Evolutionary conservation across 495 filamentous ascomycete species (phyloP).

Genomic region (Hamigera avellanea): DNA sequence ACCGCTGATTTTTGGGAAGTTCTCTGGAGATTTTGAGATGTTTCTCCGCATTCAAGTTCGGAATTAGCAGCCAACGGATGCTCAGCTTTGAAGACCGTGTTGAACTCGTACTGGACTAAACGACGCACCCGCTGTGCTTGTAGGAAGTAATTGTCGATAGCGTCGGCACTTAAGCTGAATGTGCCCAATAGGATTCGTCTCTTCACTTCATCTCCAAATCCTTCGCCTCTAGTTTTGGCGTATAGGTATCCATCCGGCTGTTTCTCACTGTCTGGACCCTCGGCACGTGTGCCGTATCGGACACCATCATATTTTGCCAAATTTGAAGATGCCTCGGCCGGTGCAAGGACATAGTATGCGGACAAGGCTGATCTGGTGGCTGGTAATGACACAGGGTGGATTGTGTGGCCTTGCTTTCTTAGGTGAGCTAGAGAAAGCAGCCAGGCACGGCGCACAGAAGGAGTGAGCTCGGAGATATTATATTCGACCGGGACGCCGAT

Average conservation of each 20-base stretch:
- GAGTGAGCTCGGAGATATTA: slow-evolving; percentile 70
- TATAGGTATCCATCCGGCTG: slow-evolving; percentile 52
- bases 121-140: slow-evolving; percentile 82
- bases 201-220: slow-evolving; percentile 78
- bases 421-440: slow-evolving; percentile 42
- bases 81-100: slow-evolving; percentile 54
- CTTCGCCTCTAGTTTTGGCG: slow-evolving; percentile 54
- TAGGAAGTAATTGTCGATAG: slow-evolving; percentile 94
- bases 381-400: slow-evolving; percentile 72
- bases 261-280: slow-evolving; percentile 16
- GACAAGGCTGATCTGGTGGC: slow-evolving; percentile 75
- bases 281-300: slow-evolving; percentile 59
- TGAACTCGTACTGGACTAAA: slow-evolving; percentile 76
- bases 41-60: slow-evolving; percentile 12
- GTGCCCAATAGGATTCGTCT: slow-evolving; percentile 79
- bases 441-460: slow-evolving; percentile 60
- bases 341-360: slow-evolving; percentile 90
- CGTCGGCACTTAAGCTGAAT: slow-evolving; percentile 80
- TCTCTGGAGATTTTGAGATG: slow-evolving; percentile 10
- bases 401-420: slow-evolving; percentile 48
- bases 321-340: slow-evolving; percentile 92
- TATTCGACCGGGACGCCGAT: slow-evolving; percentile 82
- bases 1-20: slow-evolving; percentile 41
- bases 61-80: slow-evolving; percentile 47
- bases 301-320: slow-evolving; percentile 96